phyloP scores from a whole-genome alignment of 2,329 filamentous ascomycete species.

The Juglanconis sp. region DNA sequence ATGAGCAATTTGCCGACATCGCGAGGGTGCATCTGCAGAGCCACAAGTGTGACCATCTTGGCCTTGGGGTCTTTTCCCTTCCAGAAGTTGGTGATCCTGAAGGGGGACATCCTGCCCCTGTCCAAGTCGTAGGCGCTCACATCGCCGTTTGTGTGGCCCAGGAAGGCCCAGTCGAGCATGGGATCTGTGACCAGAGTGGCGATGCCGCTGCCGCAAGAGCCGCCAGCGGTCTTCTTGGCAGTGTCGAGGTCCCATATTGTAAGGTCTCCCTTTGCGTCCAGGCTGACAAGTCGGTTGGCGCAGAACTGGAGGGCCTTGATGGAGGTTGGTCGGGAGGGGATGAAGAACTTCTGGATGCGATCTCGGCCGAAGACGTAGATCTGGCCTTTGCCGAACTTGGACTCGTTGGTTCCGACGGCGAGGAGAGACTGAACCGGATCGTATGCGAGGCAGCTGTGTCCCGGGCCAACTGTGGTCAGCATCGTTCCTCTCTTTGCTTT shows the following conservation, averaged over 20 bases:
- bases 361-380: conserved; percentile 86
- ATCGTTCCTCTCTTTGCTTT: background rate
- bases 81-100: conserved; percentile 88
- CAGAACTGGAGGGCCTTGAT: conserved; percentile 80
- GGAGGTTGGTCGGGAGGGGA: conserved; percentile 68
- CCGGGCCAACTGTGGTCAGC: conserved; percentile 13
- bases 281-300: conserved; percentile 76
- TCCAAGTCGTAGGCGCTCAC: conserved; percentile 92
- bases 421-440: conserved; percentile 92
- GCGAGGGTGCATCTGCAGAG: conserved; percentile 80
- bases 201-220: conserved; percentile 74
- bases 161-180: conserved; percentile 87
- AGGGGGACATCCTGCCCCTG: conserved; percentile 68
- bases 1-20: conserved; percentile 91
- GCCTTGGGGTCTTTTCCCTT: conserved; percentile 66
- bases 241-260: conserved; percentile 77
- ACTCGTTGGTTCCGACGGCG: conserved; percentile 86
- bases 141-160: conserved; percentile 80
- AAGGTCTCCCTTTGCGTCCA: conserved; percentile 84
- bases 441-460: conserved; percentile 74
- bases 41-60: conserved; percentile 61
- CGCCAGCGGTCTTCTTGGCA: conserved; percentile 62
- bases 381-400: conserved; percentile 78
- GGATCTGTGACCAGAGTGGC: conserved; percentile 77
- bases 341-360: conserved; percentile 73